These are phyloP conservation scores for Spathaspora gorwiae DNA, from an alignment of 805 yeast genomes.

Conservation along the genomic window DNA sequence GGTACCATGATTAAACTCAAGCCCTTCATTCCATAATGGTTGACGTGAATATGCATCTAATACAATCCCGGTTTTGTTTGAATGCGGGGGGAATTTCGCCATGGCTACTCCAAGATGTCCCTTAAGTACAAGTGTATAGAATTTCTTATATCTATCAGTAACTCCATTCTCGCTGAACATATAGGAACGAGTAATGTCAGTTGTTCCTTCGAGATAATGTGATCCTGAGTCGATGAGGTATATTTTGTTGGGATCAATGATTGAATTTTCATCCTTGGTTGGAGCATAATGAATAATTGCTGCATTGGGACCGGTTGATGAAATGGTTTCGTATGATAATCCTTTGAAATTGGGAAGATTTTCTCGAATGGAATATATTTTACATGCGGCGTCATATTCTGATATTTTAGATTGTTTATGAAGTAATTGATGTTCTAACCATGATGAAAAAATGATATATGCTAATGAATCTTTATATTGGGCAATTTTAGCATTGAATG, in stretches of 20 bases:
- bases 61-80: slow-evolving; percentile 66
- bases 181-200: slow-evolving; percentile 88
- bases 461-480: slow-evolving; percentile 85
- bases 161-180: slow-evolving; percentile 47
- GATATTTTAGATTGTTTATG: slow-evolving; percentile 39
- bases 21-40: slow-evolving; percentile 74
- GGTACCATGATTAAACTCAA: slow-evolving; percentile 90
- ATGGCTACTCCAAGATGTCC: slow-evolving; percentile 87
- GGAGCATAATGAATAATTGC: slow-evolving; percentile 78
- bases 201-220: slow-evolving; percentile 90
- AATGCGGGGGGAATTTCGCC: slow-evolving; percentile 64
- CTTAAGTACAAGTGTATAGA: slow-evolving; percentile 81
- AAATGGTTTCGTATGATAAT: slow-evolving; percentile 70
- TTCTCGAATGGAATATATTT: slow-evolving; percentile 52
- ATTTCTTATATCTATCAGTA: slow-evolving; percentile 56
- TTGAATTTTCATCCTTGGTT: slow-evolving; percentile 48
- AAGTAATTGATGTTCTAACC: slow-evolving; percentile 65
- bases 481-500: slow-evolving; percentile 65
- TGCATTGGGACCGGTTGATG: slow-evolving; percentile 72
- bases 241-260: slow-evolving; percentile 62
- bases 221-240: slow-evolving; percentile 88
- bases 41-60: slow-evolving; percentile 83
- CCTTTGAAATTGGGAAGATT: slow-evolving; percentile 56
- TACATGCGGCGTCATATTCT: slow-evolving; percentile 64
- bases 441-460: slow-evolving; percentile 66